These are phyloP conservation scores for Fistulina hepatica DNA, from an alignment of 1,284 basidiomycete species.

Conservation along the genomic window DNA sequence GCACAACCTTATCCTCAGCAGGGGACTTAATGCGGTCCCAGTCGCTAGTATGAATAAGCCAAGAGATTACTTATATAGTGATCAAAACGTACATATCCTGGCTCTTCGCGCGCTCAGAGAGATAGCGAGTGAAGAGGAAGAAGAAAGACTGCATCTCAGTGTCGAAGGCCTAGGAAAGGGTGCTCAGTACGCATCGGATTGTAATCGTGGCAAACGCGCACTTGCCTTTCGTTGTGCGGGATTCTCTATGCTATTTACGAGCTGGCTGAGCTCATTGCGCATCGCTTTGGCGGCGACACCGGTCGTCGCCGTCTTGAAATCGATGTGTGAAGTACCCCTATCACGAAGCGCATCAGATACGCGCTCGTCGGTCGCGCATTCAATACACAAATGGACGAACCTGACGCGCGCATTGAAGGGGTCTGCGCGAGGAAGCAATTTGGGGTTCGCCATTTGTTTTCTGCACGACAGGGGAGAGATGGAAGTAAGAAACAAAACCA, in stretches of 20 bases:
- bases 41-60: slow-evolving; percentile 42
- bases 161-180: slow-evolving; percentile 73
- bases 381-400: too few relatives aligned
- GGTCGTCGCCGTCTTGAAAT: slow-evolving; percentile 98
- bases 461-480: too few relatives aligned
- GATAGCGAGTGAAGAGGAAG: slow-evolving; percentile 97
- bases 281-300: slow-evolving; percentile 96
- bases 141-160: slow-evolving; percentile 99
- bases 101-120: slow-evolving; percentile 89
- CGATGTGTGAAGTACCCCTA: slow-evolving; percentile 60
- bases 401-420: too few relatives aligned
- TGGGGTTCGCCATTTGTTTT: too few relatives aligned
- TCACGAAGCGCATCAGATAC: too few relatives aligned
- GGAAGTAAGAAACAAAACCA: too few relatives aligned
- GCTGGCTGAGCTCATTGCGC: slow-evolving; percentile 95
- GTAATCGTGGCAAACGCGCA: slow-evolving; percentile 25
- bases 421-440: too few relatives aligned
- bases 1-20: slow-evolving; percentile 84
- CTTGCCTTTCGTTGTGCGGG: slow-evolving; percentile 75
- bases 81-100: slow-evolving; percentile 66
- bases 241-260: slow-evolving; percentile 80
- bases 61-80: slow-evolving; percentile 9
- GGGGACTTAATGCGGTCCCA: slow-evolving; percentile 99
- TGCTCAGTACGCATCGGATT: slow-evolving; percentile 11
- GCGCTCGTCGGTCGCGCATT: too few relatives aligned